Evolutionary conservation across 2,329 filamentous ascomycete species (phyloP).

Genomic region (Cladosporium sp.): DNA sequence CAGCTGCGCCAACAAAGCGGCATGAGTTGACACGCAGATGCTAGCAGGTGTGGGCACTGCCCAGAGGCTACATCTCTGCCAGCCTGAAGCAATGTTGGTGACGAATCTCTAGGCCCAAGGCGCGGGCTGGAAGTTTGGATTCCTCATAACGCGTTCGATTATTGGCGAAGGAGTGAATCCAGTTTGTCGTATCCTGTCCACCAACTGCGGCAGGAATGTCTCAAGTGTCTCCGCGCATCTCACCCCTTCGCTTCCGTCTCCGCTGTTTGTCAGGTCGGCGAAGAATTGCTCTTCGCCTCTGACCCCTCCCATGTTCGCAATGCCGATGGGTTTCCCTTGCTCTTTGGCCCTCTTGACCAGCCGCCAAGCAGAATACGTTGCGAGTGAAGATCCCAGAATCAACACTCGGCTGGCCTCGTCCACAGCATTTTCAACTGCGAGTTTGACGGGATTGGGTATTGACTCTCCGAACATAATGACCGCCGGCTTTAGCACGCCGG

Average conservation of each 20-base stretch:
- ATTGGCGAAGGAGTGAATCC: neutral
- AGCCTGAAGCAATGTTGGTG: no score
- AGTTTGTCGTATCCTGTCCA: conserved; percentile 19
- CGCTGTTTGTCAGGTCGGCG: conserved; percentile 43
- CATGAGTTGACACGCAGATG: no score
- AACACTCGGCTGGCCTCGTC: conserved; percentile 70
- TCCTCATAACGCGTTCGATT: neutral
- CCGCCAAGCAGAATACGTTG: conserved; percentile 92
- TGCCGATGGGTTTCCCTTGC: conserved; percentile 74
- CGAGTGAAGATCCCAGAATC: conserved; percentile 80
- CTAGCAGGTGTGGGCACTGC: no score
- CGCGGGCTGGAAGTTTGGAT: conserved; percentile 14
- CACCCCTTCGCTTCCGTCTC: conserved; percentile 33
- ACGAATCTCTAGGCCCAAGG: conserved; percentile 13
- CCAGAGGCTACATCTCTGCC: no score
- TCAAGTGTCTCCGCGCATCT: conserved; percentile 37
- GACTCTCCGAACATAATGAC: conserved; percentile 97
- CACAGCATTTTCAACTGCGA: conserved; percentile 70
- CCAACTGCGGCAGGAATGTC: conserved; percentile 31
- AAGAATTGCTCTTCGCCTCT: conserved; percentile 73
- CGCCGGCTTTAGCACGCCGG: conserved; percentile 82
- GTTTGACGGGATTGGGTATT: conserved; percentile 64
- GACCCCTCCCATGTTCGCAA: conserved; percentile 82
- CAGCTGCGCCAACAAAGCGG: no score
- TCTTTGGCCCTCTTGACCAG: conserved; percentile 78